These are phyloP conservation scores for Gorgonomyces haynaldii DNA, from an alignment of 192 early-diverging fungal genomes.

Conservation along the genomic window DNA sequence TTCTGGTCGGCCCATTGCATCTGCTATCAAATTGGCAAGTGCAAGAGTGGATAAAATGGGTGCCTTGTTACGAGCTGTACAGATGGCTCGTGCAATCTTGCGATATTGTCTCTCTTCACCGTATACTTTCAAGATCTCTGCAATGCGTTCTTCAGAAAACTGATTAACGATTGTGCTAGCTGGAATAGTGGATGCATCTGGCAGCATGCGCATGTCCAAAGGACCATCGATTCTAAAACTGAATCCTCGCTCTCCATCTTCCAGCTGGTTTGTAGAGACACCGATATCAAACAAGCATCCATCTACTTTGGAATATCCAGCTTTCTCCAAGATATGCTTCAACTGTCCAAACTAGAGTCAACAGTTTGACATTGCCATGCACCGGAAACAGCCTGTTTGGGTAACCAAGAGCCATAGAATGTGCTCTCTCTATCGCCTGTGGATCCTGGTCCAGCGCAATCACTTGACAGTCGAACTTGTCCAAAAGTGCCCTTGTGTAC, in stretches of 20 bases:
- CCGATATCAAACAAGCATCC: conserved; percentile 69
- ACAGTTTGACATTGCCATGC: too few relatives aligned
- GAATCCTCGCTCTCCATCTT: conserved; percentile 53
- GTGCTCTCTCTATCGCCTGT: too few relatives aligned
- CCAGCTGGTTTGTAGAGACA: conserved; percentile 58
- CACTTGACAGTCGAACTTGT: too few relatives aligned
- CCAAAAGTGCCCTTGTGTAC: too few relatives aligned
- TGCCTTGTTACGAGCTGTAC: conserved; percentile 27
- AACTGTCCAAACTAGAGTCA: too few relatives aligned
- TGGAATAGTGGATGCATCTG: conserved; percentile 35
- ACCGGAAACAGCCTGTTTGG: too few relatives aligned
- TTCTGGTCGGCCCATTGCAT: conserved; percentile 22
- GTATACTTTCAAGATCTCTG: conserved; percentile 41
- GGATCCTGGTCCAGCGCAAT: too few relatives aligned
- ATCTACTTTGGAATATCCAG: too few relatives aligned
- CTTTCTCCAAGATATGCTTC: too few relatives aligned
- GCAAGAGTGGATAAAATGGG: conserved; percentile 45
- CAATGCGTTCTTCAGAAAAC: conserved; percentile 44
- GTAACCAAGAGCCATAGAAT: too few relatives aligned
- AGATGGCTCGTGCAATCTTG: conserved; percentile 53
- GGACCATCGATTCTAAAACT: conserved; percentile 54
- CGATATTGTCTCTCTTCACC: conserved; percentile 47
- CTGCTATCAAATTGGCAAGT: conserved; percentile 41
- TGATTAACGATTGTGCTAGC: conserved; percentile 56
- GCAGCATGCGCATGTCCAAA: conserved; percentile 67